Base-by-base conservation (phyloP, 768 basidiomycete genomes). In the Pisolithus orientalis region DNA sequence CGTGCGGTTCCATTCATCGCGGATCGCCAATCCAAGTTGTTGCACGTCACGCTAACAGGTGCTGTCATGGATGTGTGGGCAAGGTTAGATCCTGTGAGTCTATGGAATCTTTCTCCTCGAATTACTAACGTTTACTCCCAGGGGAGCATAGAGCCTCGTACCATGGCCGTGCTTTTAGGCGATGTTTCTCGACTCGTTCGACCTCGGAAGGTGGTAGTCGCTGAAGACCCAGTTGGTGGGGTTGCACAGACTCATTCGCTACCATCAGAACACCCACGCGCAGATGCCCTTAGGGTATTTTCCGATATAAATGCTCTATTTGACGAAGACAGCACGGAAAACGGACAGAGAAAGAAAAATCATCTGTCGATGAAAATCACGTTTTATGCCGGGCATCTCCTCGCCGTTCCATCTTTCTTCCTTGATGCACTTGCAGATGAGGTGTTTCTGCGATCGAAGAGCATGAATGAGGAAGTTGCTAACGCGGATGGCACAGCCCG, bases 21-120 rank as follows among this genome's bases (percentile, higher is more conserved):
- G 1, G 80, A 85, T 38, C 76, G 74, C 39, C 78, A 74, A 60
- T 83, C 88, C 5, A 82, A 69, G 25, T 72, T 73, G n/a, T 58
- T 80, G 8, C 75, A 83, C 53, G 56, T 70, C 6, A 76, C 73
- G 48, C 61, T 90, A 34, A 72, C 75, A 25, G 72, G 74, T 27
- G 75, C 77, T 3, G 68, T 81, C n/a, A 78, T 78, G 7, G 82
- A 84, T 52, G 61, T 89, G 5, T 87, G 82, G 80, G 85, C 87
- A 7, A 75, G 78, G 16, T 75, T 84, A 44, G 73, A 76, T 24
- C 59, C 73, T n/a, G 66, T 70, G 32, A 50, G 66, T 54, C 14
- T 6, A 21, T 7, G 8, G 14, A 11, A n/a, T 11, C 14, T 32
- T 21, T 13, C n/a, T 13, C 21, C 27, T 2, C 4, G 27, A 49